Evolutionary conservation across 2,329 filamentous ascomycete genomes (phyloP).

Genomic region (Talaromyces pinophilus): DNA sequence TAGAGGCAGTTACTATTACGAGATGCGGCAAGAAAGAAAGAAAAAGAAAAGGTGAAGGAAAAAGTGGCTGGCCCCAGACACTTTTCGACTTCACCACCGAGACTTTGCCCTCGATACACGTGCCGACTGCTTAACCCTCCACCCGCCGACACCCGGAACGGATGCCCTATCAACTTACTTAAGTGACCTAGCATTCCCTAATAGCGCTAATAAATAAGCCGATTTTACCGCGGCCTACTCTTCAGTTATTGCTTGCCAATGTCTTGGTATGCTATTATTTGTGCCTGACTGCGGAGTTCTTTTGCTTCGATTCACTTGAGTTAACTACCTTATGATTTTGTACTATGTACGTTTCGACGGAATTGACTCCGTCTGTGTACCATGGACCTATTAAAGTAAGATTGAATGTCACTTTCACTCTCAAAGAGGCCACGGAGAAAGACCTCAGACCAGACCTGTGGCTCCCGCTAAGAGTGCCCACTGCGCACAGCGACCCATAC

Average conservation of each 20-base stretch:
- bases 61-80: neutral
- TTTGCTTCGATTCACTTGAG: neutral
- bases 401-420: neutral
- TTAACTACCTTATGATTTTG: neutral
- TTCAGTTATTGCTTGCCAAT: neutral
- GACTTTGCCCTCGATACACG: slow-evolving; percentile 11
- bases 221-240: neutral
- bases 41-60: neutral
- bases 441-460: neutral
- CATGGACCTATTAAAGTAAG: neutral
- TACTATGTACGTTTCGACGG: neutral
- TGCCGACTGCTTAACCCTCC: neutral
- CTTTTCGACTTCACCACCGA: neutral
- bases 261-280: neutral
- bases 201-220: neutral
- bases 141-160: slow-evolving; percentile 3
- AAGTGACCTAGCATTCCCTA: neutral
- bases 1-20: neutral
- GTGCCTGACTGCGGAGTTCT: neutral
- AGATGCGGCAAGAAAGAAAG: neutral
- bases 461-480: neutral
- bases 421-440: neutral
- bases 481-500: neutral
- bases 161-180: neutral
- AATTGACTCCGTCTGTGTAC: neutral